phyloP scores from a whole-genome alignment of 139 green algal species.

The Coccomyxa sp. region DNA sequence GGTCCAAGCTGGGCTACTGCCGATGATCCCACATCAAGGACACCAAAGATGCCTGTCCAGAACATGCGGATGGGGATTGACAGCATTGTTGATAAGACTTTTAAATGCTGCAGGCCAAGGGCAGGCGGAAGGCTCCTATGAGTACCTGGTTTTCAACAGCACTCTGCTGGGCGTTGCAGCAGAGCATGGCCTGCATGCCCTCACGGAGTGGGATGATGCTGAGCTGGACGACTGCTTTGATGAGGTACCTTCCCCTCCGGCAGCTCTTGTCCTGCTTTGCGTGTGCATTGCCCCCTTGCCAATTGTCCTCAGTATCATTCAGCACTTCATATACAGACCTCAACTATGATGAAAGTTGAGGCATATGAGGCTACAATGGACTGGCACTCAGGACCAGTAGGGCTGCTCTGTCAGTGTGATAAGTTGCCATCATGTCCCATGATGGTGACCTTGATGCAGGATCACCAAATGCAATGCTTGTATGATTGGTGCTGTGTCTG shows the following conservation, averaged over 20 bases:
- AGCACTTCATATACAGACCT: not conserved
- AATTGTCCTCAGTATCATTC: not conserved
- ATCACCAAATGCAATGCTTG: not conserved
- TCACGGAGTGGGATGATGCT: conserved; percentile 40
- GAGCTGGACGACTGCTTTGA: conserved; percentile 41
- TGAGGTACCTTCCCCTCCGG: conserved; percentile 4
- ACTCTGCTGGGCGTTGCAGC: conserved; percentile 48
- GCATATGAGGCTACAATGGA: no score
- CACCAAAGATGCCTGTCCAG: conserved; percentile 1
- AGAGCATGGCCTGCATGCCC: conserved; percentile 50
- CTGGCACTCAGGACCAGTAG: no score
- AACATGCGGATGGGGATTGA: not conserved
- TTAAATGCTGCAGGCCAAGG: not conserved
- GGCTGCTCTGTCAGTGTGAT: not conserved
- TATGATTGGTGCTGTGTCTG: not conserved
- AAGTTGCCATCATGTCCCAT: no score
- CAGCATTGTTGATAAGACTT: conserved; percentile 7
- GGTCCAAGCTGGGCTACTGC: conserved; percentile 14
- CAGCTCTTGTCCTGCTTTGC: not conserved
- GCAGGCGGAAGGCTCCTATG: conserved; percentile 40
- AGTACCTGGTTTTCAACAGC: conserved; percentile 81
- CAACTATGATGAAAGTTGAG: not conserved
- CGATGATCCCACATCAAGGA: conserved; percentile 8
- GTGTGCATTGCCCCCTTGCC: no score
- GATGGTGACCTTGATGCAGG: not conserved